These are phyloP conservation scores for Phellinidium pouzarii DNA, from an alignment of 1,284 basidiomycete species.

Conservation along the genomic window DNA sequence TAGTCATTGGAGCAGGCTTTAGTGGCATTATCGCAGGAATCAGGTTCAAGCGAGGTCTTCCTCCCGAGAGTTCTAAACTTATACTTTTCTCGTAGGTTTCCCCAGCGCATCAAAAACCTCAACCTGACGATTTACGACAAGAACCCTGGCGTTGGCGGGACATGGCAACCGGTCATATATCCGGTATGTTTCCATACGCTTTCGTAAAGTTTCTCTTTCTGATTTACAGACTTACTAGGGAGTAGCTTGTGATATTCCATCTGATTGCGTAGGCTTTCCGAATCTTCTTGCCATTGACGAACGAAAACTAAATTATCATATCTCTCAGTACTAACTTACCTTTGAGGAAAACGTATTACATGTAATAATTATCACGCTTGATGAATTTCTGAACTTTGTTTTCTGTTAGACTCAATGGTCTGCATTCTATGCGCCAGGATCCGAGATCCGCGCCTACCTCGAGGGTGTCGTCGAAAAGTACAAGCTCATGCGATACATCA, in stretches of 20 bases:
- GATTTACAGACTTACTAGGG: constrained; percentile 30
- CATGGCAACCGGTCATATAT: constrained; percentile 43
- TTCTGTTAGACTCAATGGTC: constrained; percentile 51
- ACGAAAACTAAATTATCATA: neutral
- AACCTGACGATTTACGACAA: constrained; percentile 57
- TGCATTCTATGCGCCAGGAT: constrained; percentile 49
- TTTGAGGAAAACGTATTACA: constrained; percentile 45
- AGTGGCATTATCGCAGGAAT: constrained; percentile 52
- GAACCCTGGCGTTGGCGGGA: constrained; percentile 50
- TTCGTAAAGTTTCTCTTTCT: neutral
- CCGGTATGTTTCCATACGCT: constrained; percentile 22
- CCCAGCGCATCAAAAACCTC: constrained; percentile 47
- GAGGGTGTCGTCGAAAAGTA: constrained; percentile 52
- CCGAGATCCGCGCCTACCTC: constrained; percentile 50
- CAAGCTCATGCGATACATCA: constrained; percentile 45
- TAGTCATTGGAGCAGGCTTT: constrained; percentile 48
- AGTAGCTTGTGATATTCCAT: constrained; percentile 50
- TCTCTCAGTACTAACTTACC: constrained; percentile 47
- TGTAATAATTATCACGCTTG: neutral
- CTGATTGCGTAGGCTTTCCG: constrained; percentile 39
- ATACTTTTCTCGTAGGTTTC: constrained; percentile 32
- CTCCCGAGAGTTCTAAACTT: neutral
- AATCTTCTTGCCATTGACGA: neutral
- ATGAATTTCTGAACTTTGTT: too few species aligned
- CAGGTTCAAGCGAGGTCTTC: constrained; percentile 29